Conservation (phyloP, 495 filamentous ascomycete genomes). For the Zalerion maritima region DNA sequence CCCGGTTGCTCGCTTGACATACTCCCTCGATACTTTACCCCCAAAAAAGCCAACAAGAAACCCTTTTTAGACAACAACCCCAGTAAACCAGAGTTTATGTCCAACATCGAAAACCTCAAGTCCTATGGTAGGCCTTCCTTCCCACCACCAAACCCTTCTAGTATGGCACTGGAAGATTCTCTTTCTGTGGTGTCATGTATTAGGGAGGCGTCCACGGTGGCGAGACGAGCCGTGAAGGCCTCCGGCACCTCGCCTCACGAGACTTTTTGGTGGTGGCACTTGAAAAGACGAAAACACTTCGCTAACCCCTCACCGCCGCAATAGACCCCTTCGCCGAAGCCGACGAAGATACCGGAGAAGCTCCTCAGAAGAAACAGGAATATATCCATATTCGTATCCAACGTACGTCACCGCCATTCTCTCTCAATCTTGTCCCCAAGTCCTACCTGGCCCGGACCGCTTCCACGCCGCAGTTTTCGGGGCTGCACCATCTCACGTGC, state of each 20-base stretch:
- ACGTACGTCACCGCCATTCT: constrained; percentile 49
- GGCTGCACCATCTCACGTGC: neutral
- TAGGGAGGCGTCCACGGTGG: too few species aligned
- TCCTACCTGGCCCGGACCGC: constrained; percentile 2
- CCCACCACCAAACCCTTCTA: too few species aligned
- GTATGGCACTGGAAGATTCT: too few species aligned
- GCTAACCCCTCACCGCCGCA: constrained; percentile 8
- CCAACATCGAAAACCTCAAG: constrained; percentile 99
- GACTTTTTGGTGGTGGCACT: too few species aligned
- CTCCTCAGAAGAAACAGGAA: constrained; percentile 75
- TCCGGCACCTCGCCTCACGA: too few species aligned
- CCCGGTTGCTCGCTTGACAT: constrained; percentile 31
- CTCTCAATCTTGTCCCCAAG: constrained; percentile 1
- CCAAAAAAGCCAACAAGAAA: too few species aligned
- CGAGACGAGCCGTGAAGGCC: too few species aligned
- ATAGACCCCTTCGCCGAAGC: constrained; percentile 99
- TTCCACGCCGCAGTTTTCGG: constrained; percentile 3
- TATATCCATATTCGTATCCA: constrained; percentile 99
- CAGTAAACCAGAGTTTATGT: constrained; percentile 78
- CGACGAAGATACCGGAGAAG: constrained; percentile 95
- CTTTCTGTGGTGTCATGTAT: too few species aligned
- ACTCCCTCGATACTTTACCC: constrained; percentile 13
- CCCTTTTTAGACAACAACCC: constrained; percentile 30
- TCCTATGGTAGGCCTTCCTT: constrained; percentile 78
- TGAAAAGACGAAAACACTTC: too few species aligned